Conservation (phyloP, 2,329 filamentous ascomycete species). For the Fusarium sp. region DNA sequence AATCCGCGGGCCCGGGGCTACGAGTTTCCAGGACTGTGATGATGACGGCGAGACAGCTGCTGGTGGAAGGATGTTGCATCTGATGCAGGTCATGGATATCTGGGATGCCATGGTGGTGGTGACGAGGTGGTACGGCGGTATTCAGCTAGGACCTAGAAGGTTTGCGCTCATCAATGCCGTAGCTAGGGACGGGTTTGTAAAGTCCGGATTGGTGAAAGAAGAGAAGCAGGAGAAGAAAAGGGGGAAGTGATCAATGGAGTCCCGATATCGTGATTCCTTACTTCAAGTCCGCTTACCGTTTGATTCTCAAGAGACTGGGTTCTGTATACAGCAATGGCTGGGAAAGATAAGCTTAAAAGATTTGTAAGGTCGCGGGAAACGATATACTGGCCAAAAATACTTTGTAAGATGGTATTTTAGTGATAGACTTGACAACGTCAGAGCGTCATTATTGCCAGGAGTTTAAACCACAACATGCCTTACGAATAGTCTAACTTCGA, state of each 20-base stretch:
- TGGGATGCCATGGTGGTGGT: slow-evolving; percentile 95
- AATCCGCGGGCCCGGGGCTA: slow-evolving; percentile 66
- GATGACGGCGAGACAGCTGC: slow-evolving; percentile 97
- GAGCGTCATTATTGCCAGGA: not conserved
- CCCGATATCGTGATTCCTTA: not conserved
- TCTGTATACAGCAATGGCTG: not conserved
- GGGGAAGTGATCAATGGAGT: slow-evolving; percentile 33
- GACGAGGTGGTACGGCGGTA: slow-evolving; percentile 92
- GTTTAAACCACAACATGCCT: not conserved
- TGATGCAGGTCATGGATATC: slow-evolving; percentile 94
- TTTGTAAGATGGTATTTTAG: not conserved
- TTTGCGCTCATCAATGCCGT: slow-evolving; percentile 91
- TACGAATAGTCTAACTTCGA: not conserved
- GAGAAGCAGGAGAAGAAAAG: slow-evolving; percentile 47
- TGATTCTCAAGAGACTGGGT: not conserved
- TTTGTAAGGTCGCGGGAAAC: not conserved
- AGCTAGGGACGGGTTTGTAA: slow-evolving; percentile 83
- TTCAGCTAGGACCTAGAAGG: slow-evolving; percentile 85
- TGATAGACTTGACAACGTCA: not conserved
- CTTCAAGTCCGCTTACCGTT: not conserved
- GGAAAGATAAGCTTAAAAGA: not conserved
- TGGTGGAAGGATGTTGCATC: slow-evolving; percentile 81
- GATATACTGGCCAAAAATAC: not conserved
- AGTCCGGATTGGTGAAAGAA: slow-evolving; percentile 73
- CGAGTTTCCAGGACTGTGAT: slow-evolving; percentile 85